Evolutionary conservation across 2,329 filamentous ascomycete genomes (phyloP).

Genomic region (Apiospora aurea): DNA sequence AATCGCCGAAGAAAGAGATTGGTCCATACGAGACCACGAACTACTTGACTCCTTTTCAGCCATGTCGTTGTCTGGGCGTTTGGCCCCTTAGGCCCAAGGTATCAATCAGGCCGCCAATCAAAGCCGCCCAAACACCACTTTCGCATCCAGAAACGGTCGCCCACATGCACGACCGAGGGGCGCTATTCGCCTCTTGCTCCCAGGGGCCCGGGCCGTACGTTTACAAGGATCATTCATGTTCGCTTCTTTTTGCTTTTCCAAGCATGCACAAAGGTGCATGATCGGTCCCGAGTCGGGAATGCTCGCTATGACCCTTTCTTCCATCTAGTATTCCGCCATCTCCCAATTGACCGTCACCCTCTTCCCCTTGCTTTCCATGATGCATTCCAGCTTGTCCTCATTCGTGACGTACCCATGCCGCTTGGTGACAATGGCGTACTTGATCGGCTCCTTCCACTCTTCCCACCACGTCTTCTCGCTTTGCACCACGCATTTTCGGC

Average conservation of each 20-base stretch:
- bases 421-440: slow-evolving; percentile 45
- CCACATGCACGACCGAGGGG: neutral
- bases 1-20: neutral
- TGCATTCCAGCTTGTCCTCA: slow-evolving; percentile 60
- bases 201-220: neutral
- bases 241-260: slow-evolving; percentile 10
- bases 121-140: neutral
- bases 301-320: neutral
- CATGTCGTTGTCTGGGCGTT: neutral
- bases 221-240: neutral
- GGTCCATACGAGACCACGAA: neutral
- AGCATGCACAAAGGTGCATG: neutral
- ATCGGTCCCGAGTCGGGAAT: neutral
- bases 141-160: slow-evolving; percentile 1
- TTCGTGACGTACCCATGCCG: slow-evolving; percentile 56
- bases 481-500: slow-evolving; percentile 57
- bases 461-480: slow-evolving; percentile 64
- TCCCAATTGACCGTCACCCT: slow-evolving; percentile 23
- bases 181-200: neutral
- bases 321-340: neutral
- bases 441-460: slow-evolving; percentile 56
- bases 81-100: neutral
- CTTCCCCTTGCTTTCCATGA: slow-evolving; percentile 46
- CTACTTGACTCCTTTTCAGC: neutral
- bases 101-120: neutral